phyloP scores from a whole-genome alignment of 2,329 filamentous ascomycete species.

The Sarocladium brachiariae region DNA sequence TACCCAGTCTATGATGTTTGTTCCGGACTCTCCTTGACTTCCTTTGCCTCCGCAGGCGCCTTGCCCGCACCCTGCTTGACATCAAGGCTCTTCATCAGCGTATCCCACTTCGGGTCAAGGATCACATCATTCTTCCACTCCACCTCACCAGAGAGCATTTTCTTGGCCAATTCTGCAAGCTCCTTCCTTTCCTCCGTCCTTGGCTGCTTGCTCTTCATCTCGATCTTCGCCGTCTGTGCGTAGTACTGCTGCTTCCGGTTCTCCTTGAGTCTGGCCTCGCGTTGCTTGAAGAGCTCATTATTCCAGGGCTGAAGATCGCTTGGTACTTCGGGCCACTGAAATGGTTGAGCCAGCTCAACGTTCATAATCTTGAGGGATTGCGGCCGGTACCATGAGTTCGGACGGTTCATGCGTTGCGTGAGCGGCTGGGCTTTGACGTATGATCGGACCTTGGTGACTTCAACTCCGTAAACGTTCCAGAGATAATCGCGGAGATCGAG shows the following conservation, averaged over 20 bases:
- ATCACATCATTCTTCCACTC: conserved; percentile 49
- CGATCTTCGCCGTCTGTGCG: conserved; percentile 27
- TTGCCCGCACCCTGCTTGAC: conserved; percentile 17
- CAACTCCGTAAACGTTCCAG: conserved; percentile 74
- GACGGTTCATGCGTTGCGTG: conserved; percentile 42
- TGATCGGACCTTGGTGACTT: conserved; percentile 66
- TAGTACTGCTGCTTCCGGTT: conserved; percentile 35
- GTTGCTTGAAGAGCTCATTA: conserved; percentile 48
- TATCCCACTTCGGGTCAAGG: conserved; percentile 42
- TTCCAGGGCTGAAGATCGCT: conserved; percentile 58
- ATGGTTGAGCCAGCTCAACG: conserved; percentile 79
- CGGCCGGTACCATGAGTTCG: conserved; percentile 61
- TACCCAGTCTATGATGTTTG: conserved; percentile 10
- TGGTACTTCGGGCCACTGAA: conserved; percentile 75
- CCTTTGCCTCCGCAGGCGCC: conserved; percentile 17
- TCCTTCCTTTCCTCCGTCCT: conserved; percentile 34
- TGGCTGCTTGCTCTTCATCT: conserved; percentile 34
- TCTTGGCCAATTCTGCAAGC: conserved; percentile 58
- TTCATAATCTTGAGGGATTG: conserved; percentile 85
- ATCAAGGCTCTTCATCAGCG: conserved; percentile 20
- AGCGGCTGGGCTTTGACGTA: conserved; percentile 60
- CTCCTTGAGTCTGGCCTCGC: conserved; percentile 42
- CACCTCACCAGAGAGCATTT: conserved; percentile 52
- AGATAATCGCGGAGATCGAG: conserved; percentile 95
- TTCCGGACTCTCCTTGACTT: conserved; percentile 11